A percentile compares a stretch with the other conserved stretches of the same genome.
Conservation (phyloP, 148 eudicot genomes). For the Beta vulgaris region DNA sequence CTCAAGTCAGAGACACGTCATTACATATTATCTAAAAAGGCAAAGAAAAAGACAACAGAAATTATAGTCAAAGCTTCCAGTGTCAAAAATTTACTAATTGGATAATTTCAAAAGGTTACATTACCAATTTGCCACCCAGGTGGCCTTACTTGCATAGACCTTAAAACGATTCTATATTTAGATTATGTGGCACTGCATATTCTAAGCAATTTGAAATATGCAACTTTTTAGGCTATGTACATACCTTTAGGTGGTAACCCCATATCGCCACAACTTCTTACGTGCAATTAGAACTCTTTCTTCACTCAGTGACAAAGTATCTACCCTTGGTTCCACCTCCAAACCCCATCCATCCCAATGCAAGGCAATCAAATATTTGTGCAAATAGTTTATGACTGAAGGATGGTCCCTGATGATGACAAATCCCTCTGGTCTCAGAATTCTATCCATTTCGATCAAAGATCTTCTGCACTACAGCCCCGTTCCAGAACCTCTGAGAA, state of each 20-base stretch:
- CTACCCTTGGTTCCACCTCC: conserved; percentile 64
- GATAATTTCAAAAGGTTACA: not conserved
- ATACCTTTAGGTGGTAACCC: conserved; percentile 29
- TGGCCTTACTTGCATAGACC: not conserved
- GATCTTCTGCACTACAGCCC: conserved; percentile 44
- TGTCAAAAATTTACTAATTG: not conserved
- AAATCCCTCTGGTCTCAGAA: conserved; percentile 46
- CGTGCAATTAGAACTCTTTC: conserved; percentile 64
- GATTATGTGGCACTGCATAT: not conserved
- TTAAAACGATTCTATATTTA: not conserved
- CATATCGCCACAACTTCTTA: conserved; percentile 52
- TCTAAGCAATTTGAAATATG: not conserved
- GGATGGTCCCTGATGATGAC: conserved; percentile 41
- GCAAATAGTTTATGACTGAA: conserved; percentile 29
- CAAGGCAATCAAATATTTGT: conserved; percentile 31
- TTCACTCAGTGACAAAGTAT: conserved; percentile 54
- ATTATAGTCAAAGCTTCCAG: not conserved
- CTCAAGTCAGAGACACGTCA: not conserved
- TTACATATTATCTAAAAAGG: no score
- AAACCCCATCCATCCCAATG: conserved; percentile 57
- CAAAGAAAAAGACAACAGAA: not conserved
- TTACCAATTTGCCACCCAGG: not conserved
- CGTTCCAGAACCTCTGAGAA: conserved; percentile 36
- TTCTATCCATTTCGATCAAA: conserved; percentile 49
- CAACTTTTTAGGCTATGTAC: not conserved